A percentile compares a stretch with the other conserved stretches of the same genome.
phyloP scores from a whole-genome alignment of 2,329 filamentous ascomycete species.

The Fusarium chaquense region DNA sequence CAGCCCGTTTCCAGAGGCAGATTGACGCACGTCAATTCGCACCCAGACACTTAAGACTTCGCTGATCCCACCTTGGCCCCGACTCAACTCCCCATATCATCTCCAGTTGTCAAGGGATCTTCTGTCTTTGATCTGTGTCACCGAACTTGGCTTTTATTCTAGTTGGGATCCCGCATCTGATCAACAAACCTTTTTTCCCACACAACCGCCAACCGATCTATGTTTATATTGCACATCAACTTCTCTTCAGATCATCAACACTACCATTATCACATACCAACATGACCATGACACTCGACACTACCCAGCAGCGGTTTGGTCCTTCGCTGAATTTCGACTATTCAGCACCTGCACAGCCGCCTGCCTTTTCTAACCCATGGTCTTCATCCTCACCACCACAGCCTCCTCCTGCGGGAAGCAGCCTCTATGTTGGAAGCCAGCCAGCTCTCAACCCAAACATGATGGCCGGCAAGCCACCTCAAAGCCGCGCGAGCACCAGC shows the following conservation, averaged over 20 bases:
- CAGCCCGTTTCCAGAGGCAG: conserved; percentile 54
- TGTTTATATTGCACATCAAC: conserved; percentile 42
- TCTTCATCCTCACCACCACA: conserved; percentile 63
- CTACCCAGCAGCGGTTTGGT: conserved; percentile 84
- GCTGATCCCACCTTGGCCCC: conserved; percentile 65
- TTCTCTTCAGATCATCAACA: conserved; percentile 29
- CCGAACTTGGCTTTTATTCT: conserved; percentile 61
- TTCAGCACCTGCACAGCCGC: conserved; percentile 62
- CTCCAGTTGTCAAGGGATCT: conserved; percentile 51
- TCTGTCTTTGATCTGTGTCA: conserved; percentile 57
- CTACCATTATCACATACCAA: conserved; percentile 51
- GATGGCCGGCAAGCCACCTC: conserved; percentile 58
- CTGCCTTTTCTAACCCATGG: conserved; percentile 95
- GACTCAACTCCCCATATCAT: conserved; percentile 51
- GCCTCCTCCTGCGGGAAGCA: conserved; percentile 64
- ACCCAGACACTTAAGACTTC: conserved; percentile 68
- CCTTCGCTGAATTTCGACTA: conserved; percentile 84
- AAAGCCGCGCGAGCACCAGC: conserved; percentile 68
- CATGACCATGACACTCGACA: conserved; percentile 97
- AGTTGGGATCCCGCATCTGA: conserved; percentile 64
- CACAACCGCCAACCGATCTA: conserved; percentile 42
- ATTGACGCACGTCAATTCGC: conserved; percentile 57
- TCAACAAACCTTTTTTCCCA: conserved; percentile 58
- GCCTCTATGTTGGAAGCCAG: conserved; percentile 73
- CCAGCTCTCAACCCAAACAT: conserved; percentile 68